Percentiles rank a stretch among this genome's conserved stretches.
Conservation (phyloP, 2,329 filamentous ascomycete species). For the Aspergillus pseudotamarii region DNA sequence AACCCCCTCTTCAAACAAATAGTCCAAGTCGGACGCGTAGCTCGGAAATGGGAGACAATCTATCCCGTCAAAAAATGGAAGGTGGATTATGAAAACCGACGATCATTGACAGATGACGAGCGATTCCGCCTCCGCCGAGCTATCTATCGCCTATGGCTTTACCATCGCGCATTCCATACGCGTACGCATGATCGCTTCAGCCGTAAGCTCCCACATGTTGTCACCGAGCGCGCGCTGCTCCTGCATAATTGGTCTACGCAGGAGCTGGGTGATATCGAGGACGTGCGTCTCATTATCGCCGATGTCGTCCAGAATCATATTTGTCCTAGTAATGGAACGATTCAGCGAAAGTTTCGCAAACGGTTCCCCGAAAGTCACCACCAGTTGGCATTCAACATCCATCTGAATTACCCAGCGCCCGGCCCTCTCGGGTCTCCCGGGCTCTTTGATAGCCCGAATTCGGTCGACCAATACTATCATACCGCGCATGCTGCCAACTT, state of each 20-base stretch:
- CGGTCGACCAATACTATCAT: constrained; percentile 26
- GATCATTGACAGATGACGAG: constrained; percentile 55
- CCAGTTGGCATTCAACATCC: constrained; percentile 56
- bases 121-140: constrained; percentile 57
- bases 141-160: constrained; percentile 64
- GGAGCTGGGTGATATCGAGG: constrained; percentile 62
- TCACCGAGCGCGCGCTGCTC: constrained; percentile 57
- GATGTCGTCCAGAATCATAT: constrained; percentile 61
- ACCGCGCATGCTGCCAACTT: constrained; percentile 24
- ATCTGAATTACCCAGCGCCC: constrained; percentile 51
- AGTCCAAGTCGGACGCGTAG: constrained; percentile 56
- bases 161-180: constrained; percentile 61
- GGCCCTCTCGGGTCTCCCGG: constrained; percentile 7
- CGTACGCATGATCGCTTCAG: constrained; percentile 53
- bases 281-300: constrained; percentile 58
- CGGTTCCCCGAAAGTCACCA: constrained; percentile 55
- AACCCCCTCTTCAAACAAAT: constrained; percentile 59
- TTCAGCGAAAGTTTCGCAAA: constrained; percentile 61
- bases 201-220: constrained; percentile 49
- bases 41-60: constrained; percentile 61
- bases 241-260: constrained; percentile 61
- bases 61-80: constrained; percentile 68
- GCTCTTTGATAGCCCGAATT: constrained; percentile 12
- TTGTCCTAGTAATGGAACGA: constrained; percentile 64
- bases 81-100: constrained; percentile 56